Percentiles rank a stretch among this genome's conserved stretches.
Evolutionary conservation across 2,329 filamentous ascomycete genomes (phyloP).

Genomic region (Cordyceps javanica): DNA sequence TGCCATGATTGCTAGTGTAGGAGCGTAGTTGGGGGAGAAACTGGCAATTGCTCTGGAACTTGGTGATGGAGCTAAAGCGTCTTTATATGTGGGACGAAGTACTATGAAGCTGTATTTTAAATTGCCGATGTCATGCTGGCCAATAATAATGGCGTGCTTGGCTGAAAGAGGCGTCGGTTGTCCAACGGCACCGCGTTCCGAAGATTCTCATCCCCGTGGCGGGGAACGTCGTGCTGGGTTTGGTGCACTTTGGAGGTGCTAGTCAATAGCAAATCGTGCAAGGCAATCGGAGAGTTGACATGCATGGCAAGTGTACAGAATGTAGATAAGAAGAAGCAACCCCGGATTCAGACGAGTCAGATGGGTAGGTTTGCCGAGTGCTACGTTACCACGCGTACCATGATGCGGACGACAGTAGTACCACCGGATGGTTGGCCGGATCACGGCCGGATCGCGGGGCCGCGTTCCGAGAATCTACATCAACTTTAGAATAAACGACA

Average conservation of each 20-base stretch:
- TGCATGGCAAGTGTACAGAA: too few species aligned
- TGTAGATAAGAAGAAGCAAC: too few species aligned
- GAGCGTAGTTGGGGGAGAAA: background rate
- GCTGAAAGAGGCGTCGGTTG: background rate
- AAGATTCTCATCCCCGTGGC: background rate
- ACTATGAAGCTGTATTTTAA: background rate
- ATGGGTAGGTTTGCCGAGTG: background rate
- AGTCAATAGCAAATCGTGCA: background rate
- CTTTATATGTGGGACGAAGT: background rate
- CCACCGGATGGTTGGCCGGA: background rate
- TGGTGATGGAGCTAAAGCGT: background rate
- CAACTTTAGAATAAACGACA: background rate
- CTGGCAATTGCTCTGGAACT: background rate
- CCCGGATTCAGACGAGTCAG: too few species aligned
- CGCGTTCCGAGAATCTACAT: background rate
- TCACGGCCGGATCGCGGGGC: background rate
- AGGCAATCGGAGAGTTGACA: too few species aligned
- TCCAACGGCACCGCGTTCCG: background rate
- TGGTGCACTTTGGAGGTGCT: background rate
- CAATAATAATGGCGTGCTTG: background rate
- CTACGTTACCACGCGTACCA: background rate
- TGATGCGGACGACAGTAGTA: background rate
- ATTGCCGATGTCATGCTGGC: background rate
- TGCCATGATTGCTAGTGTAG: background rate
- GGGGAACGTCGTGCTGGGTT: background rate